Conservation (phyloP, 495 filamentous ascomycete genomes). For the Penicillium maclennaniae region DNA sequence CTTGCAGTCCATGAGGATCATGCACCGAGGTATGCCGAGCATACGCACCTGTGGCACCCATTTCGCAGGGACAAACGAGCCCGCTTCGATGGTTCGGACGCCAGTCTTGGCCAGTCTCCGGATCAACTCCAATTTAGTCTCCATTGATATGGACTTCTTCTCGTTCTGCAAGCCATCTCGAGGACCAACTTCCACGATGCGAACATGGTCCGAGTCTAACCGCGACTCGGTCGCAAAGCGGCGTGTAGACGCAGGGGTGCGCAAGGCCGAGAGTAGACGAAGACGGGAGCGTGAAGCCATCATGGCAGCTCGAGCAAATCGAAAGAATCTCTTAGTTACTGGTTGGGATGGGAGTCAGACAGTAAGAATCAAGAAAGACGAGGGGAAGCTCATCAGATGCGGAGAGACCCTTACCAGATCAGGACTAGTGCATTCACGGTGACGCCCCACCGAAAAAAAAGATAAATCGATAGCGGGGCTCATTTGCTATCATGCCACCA, state of each 20-base stretch:
- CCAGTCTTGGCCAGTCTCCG: slow-evolving; percentile 78
- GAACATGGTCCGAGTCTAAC: slow-evolving; percentile 51
- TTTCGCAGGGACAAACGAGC: slow-evolving; percentile 92
- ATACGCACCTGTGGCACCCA: slow-evolving; percentile 90
- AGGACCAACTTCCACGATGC: slow-evolving; percentile 88
- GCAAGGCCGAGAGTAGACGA: slow-evolving; percentile 32
- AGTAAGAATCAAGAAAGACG: background rate
- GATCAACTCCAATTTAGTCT: slow-evolving; percentile 84
- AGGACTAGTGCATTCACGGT: slow-evolving; percentile 13
- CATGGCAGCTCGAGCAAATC: slow-evolving; percentile 2
- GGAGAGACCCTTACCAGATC: slow-evolving; percentile 22
- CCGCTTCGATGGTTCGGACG: slow-evolving; percentile 84
- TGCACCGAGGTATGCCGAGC: slow-evolving; percentile 2
- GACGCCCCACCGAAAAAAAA: slow-evolving; percentile 16
- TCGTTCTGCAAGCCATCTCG: slow-evolving; percentile 97
- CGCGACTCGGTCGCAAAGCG: slow-evolving; percentile 44
- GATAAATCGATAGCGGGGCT: slow-evolving; percentile 11
- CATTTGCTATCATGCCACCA: background rate
- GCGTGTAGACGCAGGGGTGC: slow-evolving; percentile 25
- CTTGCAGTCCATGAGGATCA: slow-evolving; percentile 4
- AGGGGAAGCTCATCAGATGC: slow-evolving; percentile 15
- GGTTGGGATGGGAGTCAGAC: slow-evolving; percentile 1
- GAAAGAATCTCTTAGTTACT: background rate
- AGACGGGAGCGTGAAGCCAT: slow-evolving; percentile 23
- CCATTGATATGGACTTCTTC: slow-evolving; percentile 72